These are phyloP conservation scores for Evernia prunastri DNA, from an alignment of 495 filamentous ascomycete species.

Conservation along the genomic window DNA sequence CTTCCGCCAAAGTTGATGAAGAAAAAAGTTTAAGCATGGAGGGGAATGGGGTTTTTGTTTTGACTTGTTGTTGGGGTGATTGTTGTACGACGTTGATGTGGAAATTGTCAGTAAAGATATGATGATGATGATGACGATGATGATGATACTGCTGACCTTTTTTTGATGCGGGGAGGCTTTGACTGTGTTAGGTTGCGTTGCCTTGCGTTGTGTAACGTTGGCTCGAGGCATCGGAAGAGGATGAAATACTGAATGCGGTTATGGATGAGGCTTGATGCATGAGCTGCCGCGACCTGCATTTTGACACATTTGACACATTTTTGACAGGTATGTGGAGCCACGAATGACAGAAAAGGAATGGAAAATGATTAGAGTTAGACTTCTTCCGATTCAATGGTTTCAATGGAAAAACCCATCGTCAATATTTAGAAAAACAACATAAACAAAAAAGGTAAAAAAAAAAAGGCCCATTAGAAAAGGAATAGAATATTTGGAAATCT, in stretches of 20 bases:
- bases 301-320: slow-evolving; percentile 12
- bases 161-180: too few species aligned
- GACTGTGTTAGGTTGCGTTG: neutral
- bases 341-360: slow-evolving; percentile 10
- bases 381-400: slow-evolving; percentile 15
- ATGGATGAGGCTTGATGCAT: slow-evolving; percentile 15
- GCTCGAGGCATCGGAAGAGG: too few species aligned
- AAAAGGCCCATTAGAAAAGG: too few species aligned
- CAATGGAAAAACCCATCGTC: too few species aligned
- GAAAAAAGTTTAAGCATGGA: neutral
- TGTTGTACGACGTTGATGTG: slow-evolving; percentile 6
- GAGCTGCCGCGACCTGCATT: neutral
- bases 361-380: slow-evolving; percentile 16
- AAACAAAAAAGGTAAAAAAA: too few species aligned
- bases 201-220: slow-evolving; percentile 1
- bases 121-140: too few species aligned
- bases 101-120: too few species aligned
- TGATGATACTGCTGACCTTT: too few species aligned
- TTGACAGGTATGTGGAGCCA: slow-evolving; percentile 14
- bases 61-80: slow-evolving; percentile 10
- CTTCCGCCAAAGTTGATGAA: slow-evolving; percentile 12
- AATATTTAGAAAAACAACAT: too few species aligned
- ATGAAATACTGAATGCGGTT: slow-evolving; percentile 12
- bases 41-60: neutral
- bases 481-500: too few species aligned